Percentiles rank a stretch among this genome's conserved stretches.
phyloP scores from a whole-genome alignment of 352 stramenopile species.

The Pythium aquatile region DNA sequence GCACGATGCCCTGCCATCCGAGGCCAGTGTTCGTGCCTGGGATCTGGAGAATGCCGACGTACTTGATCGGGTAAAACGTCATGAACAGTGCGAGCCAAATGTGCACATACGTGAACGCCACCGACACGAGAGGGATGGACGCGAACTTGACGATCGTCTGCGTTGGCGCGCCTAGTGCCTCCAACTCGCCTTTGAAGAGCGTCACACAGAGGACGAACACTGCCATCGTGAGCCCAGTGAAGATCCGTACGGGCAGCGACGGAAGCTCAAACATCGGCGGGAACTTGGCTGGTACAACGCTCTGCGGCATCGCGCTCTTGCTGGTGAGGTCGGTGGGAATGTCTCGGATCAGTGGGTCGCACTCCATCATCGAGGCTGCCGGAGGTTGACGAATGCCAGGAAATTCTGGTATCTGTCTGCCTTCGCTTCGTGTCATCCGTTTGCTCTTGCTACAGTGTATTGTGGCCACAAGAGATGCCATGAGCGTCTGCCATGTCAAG shows the following conservation, averaged over 20 bases:
- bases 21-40: slow-evolving; percentile 89
- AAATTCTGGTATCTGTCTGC: too few relatives aligned
- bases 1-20: slow-evolving; percentile 98
- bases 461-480: too few relatives aligned
- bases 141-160: slow-evolving; percentile 73
- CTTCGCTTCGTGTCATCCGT: too few relatives aligned
- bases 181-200: slow-evolving; percentile 59
- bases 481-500: too few relatives aligned
- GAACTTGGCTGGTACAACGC: slow-evolving; percentile 42
- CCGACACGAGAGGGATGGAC: slow-evolving; percentile 84
- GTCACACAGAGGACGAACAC: slow-evolving; percentile 69
- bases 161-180: slow-evolving; percentile 53
- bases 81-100: slow-evolving; percentile 97
- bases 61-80: slow-evolving; percentile 97
- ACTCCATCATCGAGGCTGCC: neutral
- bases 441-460: too few relatives aligned
- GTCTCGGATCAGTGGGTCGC: neutral
- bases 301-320: neutral
- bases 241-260: slow-evolving; percentile 51
- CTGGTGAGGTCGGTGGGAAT: neutral
- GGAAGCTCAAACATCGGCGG: slow-evolving; percentile 80
- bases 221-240: slow-evolving; percentile 52
- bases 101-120: slow-evolving; percentile 93
- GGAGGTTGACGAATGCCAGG: too few relatives aligned
- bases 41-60: slow-evolving; percentile 89